Conservation (phyloP, 495 filamentous ascomycete genomes). For the Corynascus novoguineensis region DNA sequence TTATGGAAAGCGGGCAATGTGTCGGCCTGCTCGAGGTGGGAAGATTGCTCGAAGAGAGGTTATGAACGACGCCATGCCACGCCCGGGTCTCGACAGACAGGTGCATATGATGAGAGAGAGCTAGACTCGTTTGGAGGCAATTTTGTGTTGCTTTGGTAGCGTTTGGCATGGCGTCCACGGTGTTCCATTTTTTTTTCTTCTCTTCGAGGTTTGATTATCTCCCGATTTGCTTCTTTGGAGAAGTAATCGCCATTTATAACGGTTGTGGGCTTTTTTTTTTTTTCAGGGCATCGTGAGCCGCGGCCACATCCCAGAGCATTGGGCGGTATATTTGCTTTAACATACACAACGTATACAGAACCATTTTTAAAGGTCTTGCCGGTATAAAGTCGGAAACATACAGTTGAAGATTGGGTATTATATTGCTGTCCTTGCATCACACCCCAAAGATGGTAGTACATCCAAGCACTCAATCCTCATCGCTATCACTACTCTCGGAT, state of each 20-base stretch:
- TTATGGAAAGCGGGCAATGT: slow-evolving; percentile 38
- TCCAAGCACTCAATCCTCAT: slow-evolving; percentile 6
- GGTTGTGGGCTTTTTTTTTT: background rate
- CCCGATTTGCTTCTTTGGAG: background rate
- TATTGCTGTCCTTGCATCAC: background rate
- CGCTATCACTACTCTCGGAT: slow-evolving; percentile 13
- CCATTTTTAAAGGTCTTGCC: no score
- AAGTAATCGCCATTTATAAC: background rate
- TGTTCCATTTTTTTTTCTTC: background rate
- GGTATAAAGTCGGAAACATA: background rate
- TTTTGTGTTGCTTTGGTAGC: background rate
- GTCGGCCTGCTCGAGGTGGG: slow-evolving; percentile 44
- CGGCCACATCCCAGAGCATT: background rate
- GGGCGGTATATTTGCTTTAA: background rate
- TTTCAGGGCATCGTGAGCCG: background rate
- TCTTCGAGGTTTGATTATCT: background rate
- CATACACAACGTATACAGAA: no score
- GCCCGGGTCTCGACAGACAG: no score
- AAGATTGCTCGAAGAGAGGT: slow-evolving; percentile 27
- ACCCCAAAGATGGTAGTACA: no score
- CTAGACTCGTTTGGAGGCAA: background rate
- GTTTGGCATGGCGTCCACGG: slow-evolving; percentile 6
- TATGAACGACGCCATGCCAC: no score
- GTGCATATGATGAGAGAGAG: no score
- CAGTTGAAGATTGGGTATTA: background rate